Evolutionary conservation across 176 grass and related monocot species (phyloP), one percentile per base, ranked within the genome.

Genomic region (Poa annua): DNA sequence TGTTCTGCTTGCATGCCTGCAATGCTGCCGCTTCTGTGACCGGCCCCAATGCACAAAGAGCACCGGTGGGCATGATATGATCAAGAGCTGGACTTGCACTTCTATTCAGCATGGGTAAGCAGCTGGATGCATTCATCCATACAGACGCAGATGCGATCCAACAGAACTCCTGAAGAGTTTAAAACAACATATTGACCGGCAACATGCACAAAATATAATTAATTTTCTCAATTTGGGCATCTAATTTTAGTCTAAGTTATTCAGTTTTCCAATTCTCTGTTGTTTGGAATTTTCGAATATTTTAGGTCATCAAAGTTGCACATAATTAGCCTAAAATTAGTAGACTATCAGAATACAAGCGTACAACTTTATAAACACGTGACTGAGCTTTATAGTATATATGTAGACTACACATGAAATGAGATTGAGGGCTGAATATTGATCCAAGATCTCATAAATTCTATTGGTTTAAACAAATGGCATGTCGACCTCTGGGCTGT

Each of bases 81-180:
- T 34, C 13, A 64, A 33, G 26, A 64, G 61, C 61, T 64, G 26
- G 26, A 64, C 25, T 5, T 34, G 14, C 29, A 32, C 61, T 64
- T 29, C 26, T 64, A 64, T 64, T 64, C 61, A 33, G 29, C 13
- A 64, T 33, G 61, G 60, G 61, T 34, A 64, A 64, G 26, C 61
- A 64, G 29, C 6, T 64, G 61, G 61, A 64, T 64, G 61, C 61
- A 33, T 64, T 64, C 61, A 63, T 45, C 44, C 60, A 32, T 63
- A 16, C 29, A 33, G 61, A 29, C 61, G 61, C 26, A 64, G 13
- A 64, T 64, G 29, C 6, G 26, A 6, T 2, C 26, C 61, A 64
- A 34, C 61, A 64, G 61, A 29, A 62, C 59, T 29, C 11, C 11
- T 1, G 3, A 14, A 62, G 24, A 64, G 26, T 64, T 62, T 17